These are phyloP conservation scores for Gnomoniopsis smithogilvyi DNA, from an alignment of 2,329 filamentous ascomycete species.

Conservation along the genomic window DNA sequence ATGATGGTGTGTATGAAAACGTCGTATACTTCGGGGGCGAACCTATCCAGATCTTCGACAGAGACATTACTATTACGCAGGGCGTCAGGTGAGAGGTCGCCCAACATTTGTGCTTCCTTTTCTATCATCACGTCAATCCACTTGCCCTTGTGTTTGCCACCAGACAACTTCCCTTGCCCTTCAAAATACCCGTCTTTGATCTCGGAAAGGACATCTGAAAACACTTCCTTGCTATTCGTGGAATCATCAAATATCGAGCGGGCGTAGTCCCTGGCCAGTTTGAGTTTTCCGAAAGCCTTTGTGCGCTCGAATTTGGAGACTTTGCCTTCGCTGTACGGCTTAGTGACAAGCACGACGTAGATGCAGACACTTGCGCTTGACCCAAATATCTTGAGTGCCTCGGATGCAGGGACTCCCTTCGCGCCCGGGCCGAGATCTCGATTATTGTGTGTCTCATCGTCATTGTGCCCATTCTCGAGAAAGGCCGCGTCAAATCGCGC, in stretches of 20 bases:
- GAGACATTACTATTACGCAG: no score
- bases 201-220: not conserved
- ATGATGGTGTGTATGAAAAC: no score
- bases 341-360: slow-evolving; percentile 8
- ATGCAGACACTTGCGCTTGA: not conserved
- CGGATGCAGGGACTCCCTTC: not conserved
- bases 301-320: not conserved
- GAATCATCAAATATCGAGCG: not conserved
- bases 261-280: not conserved
- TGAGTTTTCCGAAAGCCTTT: slow-evolving; percentile 1
- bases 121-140: slow-evolving; percentile 1
- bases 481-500: not conserved
- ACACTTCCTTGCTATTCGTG: no score
- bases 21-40: no score
- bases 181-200: not conserved
- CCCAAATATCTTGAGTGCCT: not conserved
- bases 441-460: not conserved
- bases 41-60: no score
- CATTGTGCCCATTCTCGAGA: not conserved
- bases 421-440: not conserved
- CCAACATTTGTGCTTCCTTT: not conserved
- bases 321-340: not conserved
- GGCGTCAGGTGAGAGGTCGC: no score
- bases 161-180: not conserved
- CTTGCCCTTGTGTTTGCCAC: slow-evolving; percentile 4